Evolutionary conservation across 441 rosid species (phyloP).

Genomic region (Gossypium schwendimanii): DNA sequence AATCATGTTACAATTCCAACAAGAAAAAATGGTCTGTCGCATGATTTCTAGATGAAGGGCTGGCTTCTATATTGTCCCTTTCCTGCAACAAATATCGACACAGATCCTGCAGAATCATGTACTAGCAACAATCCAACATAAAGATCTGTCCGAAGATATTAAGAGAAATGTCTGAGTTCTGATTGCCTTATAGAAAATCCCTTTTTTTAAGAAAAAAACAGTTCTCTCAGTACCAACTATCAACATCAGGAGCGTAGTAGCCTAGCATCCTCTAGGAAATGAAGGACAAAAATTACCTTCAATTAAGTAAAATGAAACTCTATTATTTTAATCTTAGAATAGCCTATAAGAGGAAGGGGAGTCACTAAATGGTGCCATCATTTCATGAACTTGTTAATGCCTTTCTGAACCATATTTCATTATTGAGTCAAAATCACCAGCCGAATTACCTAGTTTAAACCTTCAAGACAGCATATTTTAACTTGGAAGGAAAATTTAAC

Average conservation of each 20-base stretch:
- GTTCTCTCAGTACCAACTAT: neutral
- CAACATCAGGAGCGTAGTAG: neutral
- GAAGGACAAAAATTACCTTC: neutral
- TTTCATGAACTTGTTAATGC: neutral
- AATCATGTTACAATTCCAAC: neutral
- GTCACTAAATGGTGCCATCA: slow-evolving; percentile 4
- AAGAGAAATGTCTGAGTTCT: neutral
- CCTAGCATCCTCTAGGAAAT: neutral
- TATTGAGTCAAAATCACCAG: neutral
- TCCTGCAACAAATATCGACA: neutral
- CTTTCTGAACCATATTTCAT: neutral
- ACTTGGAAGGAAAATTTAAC: neutral
- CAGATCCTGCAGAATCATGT: neutral
- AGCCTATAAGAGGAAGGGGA: neutral
- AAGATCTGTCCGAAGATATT: neutral
- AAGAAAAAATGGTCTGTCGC: neutral
- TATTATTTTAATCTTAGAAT: neutral
- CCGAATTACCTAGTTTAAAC: neutral
- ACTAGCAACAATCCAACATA: neutral
- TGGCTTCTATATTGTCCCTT: neutral
- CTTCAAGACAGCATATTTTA: neutral
- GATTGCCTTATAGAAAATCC: neutral
- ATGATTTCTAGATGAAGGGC: neutral
- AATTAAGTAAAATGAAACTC: neutral
- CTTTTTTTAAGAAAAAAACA: neutral